A percentile compares a stretch with the other conserved stretches of the same genome.
These are phyloP conservation scores for Phytopythium delawarense DNA, from an alignment of 352 stramenopile species.

Conservation along the genomic window DNA sequence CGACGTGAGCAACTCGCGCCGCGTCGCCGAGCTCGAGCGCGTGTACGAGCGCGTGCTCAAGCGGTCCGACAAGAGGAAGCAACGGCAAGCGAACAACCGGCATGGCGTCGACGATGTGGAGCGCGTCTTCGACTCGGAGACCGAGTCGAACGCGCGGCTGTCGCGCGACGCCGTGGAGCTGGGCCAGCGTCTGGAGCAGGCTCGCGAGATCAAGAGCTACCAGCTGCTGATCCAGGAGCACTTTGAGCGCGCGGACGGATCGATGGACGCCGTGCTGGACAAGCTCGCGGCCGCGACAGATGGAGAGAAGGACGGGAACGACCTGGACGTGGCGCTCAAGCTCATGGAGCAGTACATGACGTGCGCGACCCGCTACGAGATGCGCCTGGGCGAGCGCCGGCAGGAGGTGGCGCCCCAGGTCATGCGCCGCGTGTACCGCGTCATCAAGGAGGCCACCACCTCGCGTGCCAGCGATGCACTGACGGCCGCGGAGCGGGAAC, in stretches of 20 bases:
- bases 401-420: conserved; percentile 48
- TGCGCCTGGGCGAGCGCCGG: conserved; percentile 43
- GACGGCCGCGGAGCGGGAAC: conserved; percentile 17
- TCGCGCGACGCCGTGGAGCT: conserved; percentile 31
- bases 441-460: conserved; percentile 34
- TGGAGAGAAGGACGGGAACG: conserved; percentile 24
- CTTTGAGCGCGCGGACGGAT: conserved; percentile 39
- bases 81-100: conserved; percentile 18
- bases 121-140: conserved; percentile 15
- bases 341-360: conserved; percentile 82
- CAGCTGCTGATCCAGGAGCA: conserved; percentile 46
- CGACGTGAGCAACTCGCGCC: conserved; percentile 40
- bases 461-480: conserved; percentile 14
- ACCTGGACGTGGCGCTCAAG: conserved; percentile 53
- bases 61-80: conserved; percentile 16
- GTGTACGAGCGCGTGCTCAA: conserved; percentile 34
- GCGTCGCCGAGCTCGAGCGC: conserved; percentile 38
- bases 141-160: conserved; percentile 20
- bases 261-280: conserved; percentile 37
- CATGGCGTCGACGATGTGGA: conserved; percentile 9
- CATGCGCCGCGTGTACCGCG: conserved; percentile 61
- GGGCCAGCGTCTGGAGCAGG: conserved; percentile 34
- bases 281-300: conserved; percentile 30
- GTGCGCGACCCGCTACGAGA: conserved; percentile 48
- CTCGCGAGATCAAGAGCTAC: conserved; percentile 36